Evolutionary conservation across 441 rosid genomes (phyloP).

Genomic region (Melastoma candidum): DNA sequence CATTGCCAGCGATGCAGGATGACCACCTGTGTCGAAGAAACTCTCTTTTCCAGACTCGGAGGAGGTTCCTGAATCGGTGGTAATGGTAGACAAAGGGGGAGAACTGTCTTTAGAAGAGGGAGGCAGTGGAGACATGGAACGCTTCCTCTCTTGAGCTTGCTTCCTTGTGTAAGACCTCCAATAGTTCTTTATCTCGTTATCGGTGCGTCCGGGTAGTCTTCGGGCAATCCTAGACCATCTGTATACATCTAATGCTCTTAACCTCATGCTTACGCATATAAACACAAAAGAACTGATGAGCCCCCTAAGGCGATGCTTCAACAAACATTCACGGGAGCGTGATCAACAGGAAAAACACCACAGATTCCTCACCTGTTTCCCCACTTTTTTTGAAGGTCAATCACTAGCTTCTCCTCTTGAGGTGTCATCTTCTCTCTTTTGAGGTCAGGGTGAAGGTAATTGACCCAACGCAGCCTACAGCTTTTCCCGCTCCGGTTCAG

Average conservation of each 20-base stretch:
- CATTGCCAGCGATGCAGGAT: too few species aligned
- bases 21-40: neutral
- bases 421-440: constrained; percentile 90
- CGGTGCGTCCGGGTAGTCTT: constrained; percentile 84
- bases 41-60: constrained; percentile 7
- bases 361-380: constrained; percentile 67
- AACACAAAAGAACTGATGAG: too few species aligned
- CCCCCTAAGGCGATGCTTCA: too few species aligned
- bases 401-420: constrained; percentile 81
- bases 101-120: constrained; percentile 8
- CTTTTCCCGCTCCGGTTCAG: constrained; percentile 97
- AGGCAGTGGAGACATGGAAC: constrained; percentile 4
- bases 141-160: constrained; percentile 59
- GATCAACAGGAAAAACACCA: neutral
- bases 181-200: constrained; percentile 89
- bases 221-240: constrained; percentile 96
- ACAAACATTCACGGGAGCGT: too few species aligned
- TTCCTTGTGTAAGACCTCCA: constrained; percentile 90
- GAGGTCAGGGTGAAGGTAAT: constrained; percentile 94
- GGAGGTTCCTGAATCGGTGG: constrained; percentile 1
- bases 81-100: constrained; percentile 7
- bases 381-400: constrained; percentile 86
- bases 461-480: constrained; percentile 99
- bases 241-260: constrained; percentile 13
- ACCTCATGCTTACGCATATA: too few species aligned